Percentiles rank a stretch among this genome's conserved stretches.
Conservation (phyloP, 2,329 filamentous ascomycete species). For the Scytalidium sp. region DNA sequence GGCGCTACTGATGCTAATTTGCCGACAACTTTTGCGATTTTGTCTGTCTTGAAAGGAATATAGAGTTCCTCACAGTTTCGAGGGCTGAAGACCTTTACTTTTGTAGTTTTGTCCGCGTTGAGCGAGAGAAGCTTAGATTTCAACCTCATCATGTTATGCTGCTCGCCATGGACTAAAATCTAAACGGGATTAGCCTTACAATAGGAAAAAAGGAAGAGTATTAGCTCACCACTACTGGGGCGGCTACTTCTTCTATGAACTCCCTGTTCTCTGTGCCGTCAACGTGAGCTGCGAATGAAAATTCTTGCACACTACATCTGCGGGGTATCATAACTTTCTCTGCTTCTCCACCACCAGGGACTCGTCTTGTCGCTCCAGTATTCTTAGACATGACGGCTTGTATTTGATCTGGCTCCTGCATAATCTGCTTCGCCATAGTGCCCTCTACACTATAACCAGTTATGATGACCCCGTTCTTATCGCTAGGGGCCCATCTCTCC, state of each 20-base stretch:
- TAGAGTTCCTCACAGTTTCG: conserved; percentile 92
- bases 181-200: conserved; percentile 32
- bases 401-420: conserved; percentile 93
- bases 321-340: conserved; percentile 90
- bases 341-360: conserved; percentile 58
- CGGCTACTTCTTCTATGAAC: conserved; percentile 91
- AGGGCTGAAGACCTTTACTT: conserved; percentile 90
- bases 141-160: conserved; percentile 96
- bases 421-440: conserved; percentile 94
- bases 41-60: conserved; percentile 94
- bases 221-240: conserved; percentile 79
- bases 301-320: conserved; percentile 89
- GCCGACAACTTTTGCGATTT: conserved; percentile 93
- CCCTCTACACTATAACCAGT: conserved; percentile 98
- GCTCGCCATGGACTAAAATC: conserved; percentile 96
- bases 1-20: conserved; percentile 82
- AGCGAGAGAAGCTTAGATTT: conserved; percentile 94
- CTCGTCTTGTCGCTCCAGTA: conserved; percentile 59
- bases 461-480: conserved; percentile 97
- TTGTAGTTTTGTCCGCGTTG: conserved; percentile 72
- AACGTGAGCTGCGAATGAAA: conserved; percentile 94
- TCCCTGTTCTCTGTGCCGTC: conserved; percentile 94
- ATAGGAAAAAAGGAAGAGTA: neutral
- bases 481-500: conserved; percentile 93
- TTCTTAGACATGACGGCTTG: conserved; percentile 86